Conservation (phyloP, 192 early-diverging fungal genomes). For the Backusella morwellensis region DNA sequence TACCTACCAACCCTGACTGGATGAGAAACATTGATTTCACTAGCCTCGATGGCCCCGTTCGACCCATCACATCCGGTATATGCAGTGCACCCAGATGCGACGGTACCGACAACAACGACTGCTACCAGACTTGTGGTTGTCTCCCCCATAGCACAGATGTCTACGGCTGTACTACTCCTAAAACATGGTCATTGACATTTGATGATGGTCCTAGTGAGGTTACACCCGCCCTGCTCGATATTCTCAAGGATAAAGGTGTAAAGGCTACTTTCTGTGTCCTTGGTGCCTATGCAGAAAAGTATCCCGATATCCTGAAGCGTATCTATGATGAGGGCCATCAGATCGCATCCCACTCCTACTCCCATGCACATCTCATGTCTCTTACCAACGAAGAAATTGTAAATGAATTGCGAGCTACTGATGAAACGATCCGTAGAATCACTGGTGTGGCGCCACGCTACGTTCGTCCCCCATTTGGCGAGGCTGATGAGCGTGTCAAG, state of each 20-base stretch:
- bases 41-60: background rate
- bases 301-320: conserved; percentile 45
- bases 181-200: conserved; percentile 47
- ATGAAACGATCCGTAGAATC: conserved; percentile 45
- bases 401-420: conserved; percentile 42
- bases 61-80: conserved; percentile 23
- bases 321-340: conserved; percentile 55
- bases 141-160: conserved; percentile 16
- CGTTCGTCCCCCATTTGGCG: conserved; percentile 62
- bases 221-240: conserved; percentile 52
- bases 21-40: background rate
- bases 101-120: conserved; percentile 30
- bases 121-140: conserved; percentile 33
- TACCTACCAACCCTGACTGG: background rate
- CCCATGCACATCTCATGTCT: conserved; percentile 45
- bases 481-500: conserved; percentile 60
- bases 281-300: conserved; percentile 47
- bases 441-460: conserved; percentile 55
- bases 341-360: conserved; percentile 58
- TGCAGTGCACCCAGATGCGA: conserved; percentile 29
- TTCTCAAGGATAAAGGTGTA: conserved; percentile 45
- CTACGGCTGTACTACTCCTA: conserved; percentile 19
- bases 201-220: conserved; percentile 54
- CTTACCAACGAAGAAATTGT: conserved; percentile 42
- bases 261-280: conserved; percentile 74